Conservation (phyloP, 2,329 filamentous ascomycete species). For the Botryotinia calthae region DNA sequence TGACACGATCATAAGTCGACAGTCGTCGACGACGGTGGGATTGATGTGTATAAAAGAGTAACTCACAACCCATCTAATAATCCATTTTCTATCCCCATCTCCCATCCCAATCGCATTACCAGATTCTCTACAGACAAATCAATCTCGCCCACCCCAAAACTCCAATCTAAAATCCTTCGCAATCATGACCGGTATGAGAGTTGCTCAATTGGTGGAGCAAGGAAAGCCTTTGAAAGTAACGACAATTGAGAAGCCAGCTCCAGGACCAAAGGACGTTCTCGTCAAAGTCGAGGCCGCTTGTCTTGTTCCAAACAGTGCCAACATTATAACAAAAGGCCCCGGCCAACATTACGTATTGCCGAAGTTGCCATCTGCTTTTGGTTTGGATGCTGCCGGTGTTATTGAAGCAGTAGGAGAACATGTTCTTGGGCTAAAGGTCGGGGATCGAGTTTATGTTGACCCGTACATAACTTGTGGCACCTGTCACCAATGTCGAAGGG, state of each 20-base stretch:
- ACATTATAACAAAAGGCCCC: not conserved
- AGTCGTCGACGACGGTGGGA: not conserved
- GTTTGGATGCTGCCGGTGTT: not conserved
- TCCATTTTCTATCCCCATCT: too few species aligned
- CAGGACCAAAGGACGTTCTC: not conserved
- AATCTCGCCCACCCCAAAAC: not conserved
- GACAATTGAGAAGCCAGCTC: not conserved
- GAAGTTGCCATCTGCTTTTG: not conserved
- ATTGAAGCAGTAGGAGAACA: slow-evolving; percentile 1
- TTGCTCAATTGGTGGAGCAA: not conserved
- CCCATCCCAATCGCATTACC: not conserved
- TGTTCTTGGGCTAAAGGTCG: not conserved
- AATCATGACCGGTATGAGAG: not conserved
- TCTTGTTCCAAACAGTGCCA: not conserved
- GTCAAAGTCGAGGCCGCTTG: not conserved
- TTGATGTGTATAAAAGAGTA: not conserved
- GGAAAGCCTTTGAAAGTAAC: not conserved
- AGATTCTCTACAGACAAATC: not conserved
- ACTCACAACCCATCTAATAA: not conserved
- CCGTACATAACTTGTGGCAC: not conserved
- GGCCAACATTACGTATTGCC: not conserved
- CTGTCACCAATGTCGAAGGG: not conserved
- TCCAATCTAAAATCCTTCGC: not conserved
- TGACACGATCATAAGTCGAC: not conserved
- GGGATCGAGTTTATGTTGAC: slow-evolving; percentile 1